A percentile compares a stretch with the other conserved stretches of the same genome.
Conservation (phyloP, 805 yeast species). For the Scheffersomyces ergatensis region DNA sequence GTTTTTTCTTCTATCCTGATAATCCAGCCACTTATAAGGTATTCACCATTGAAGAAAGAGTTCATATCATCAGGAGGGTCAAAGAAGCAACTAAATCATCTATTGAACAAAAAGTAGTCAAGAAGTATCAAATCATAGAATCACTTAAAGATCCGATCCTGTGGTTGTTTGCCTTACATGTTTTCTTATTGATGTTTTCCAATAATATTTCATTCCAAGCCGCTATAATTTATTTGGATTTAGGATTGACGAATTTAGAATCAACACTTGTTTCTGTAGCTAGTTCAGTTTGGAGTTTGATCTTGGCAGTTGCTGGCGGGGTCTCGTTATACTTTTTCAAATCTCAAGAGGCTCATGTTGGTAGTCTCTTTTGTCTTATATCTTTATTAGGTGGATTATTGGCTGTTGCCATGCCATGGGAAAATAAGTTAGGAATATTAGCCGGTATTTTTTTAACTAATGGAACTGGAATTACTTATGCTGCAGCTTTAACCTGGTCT, state of each 20-base stretch:
- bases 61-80: constrained; percentile 42
- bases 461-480: constrained; percentile 41
- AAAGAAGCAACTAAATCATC: constrained; percentile 29
- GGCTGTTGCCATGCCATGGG: constrained; percentile 43
- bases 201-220: constrained; percentile 55
- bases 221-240: constrained; percentile 42
- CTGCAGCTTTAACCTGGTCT: constrained; percentile 25
- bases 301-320: constrained; percentile 37
- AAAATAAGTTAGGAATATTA: constrained; percentile 35
- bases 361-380: constrained; percentile 37
- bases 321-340: constrained; percentile 21
- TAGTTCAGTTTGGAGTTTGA: constrained; percentile 46
- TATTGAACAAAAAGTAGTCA: constrained; percentile 44
- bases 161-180: constrained; percentile 24
- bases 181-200: constrained; percentile 47
- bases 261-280: constrained; percentile 56
- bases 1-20: constrained; percentile 47
- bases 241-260: constrained; percentile 36
- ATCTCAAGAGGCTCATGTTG: constrained; percentile 35
- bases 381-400: constrained; percentile 46
- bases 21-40: constrained; percentile 54
- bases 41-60: constrained; percentile 47
- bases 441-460: constrained; percentile 50
- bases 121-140: constrained; percentile 49
- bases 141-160: constrained; percentile 41